Evolutionary conservation across 306 rosid genomes (phyloP).

Genomic region (Malus sieversii): DNA sequence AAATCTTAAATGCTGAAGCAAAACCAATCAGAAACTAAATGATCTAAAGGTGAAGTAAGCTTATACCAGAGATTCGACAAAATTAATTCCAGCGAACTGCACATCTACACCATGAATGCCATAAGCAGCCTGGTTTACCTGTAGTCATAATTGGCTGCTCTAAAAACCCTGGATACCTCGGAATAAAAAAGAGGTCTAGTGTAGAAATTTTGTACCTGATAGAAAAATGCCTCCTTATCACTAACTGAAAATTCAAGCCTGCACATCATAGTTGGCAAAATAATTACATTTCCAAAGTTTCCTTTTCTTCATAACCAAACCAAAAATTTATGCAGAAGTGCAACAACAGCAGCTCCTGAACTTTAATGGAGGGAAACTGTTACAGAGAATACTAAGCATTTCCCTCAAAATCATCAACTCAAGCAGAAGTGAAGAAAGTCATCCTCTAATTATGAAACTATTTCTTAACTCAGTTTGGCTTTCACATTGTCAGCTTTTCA

Average conservation of each 20-base stretch:
- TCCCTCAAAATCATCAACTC: not conserved
- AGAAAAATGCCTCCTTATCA: slow-evolving; percentile 74
- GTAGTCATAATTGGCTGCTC: slow-evolving; percentile 26
- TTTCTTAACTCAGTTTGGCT: not conserved
- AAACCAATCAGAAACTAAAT: slow-evolving; percentile 10
- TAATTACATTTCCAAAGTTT: not conserved
- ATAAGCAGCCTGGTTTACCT: slow-evolving; percentile 79
- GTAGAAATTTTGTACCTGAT: slow-evolving; percentile 44
- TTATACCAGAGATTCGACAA: slow-evolving; percentile 77
- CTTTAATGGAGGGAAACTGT: not conserved
- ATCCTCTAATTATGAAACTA: not conserved
- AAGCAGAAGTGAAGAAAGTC: not conserved
- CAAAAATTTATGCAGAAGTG: not conserved
- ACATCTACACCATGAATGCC: slow-evolving; percentile 75
- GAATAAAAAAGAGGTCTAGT: not conserved
- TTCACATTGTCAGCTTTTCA: not conserved
- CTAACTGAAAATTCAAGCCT: slow-evolving; percentile 72
- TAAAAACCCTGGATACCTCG: slow-evolving; percentile 1
- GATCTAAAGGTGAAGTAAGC: not conserved
- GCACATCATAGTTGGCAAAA: slow-evolving; percentile 6
- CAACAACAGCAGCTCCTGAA: slow-evolving; percentile 1
- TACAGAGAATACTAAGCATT: not conserved
- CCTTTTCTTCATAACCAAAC: not conserved
- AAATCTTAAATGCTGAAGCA: slow-evolving; percentile 20
- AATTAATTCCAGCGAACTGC: slow-evolving; percentile 78